phyloP scores from a whole-genome alignment of 371 early-diverging fungal genomes.

The Mucor mucedo region DNA sequence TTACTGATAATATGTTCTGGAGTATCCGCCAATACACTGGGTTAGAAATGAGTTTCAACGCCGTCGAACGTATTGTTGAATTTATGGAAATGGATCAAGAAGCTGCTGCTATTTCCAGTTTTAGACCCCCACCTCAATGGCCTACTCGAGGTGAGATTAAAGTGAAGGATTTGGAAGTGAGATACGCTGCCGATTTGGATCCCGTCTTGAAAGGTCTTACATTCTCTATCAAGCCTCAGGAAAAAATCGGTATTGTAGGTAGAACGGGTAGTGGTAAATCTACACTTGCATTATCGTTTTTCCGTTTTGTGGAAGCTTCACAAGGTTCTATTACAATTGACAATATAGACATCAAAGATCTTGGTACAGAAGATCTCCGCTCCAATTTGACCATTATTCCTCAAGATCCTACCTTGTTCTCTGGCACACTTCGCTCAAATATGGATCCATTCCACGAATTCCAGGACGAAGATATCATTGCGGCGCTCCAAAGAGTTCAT shows the following conservation, averaged over 20 bases:
- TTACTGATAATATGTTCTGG: constrained; percentile 51
- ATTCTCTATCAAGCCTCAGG: constrained; percentile 62
- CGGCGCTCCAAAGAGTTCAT: constrained; percentile 60
- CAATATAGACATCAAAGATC: constrained; percentile 72
- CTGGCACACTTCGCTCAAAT: constrained; percentile 71
- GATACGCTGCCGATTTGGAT: constrained; percentile 67
- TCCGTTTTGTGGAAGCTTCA: constrained; percentile 75
- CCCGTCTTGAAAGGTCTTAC: constrained; percentile 74
- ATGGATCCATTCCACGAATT: constrained; percentile 73
- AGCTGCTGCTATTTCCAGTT: constrained; percentile 48
- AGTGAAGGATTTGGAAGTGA: constrained; percentile 63
- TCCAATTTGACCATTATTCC: constrained; percentile 79
- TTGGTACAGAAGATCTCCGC: constrained; percentile 78
- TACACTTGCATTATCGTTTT: constrained; percentile 74
- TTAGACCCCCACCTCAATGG: constrained; percentile 70
- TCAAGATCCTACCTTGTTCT: constrained; percentile 85
- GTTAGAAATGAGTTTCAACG: constrained; percentile 81
- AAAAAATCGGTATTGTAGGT: constrained; percentile 82
- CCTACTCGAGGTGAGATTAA: constrained; percentile 70
- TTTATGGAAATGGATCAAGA: constrained; percentile 78
- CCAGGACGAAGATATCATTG: constrained; percentile 69
- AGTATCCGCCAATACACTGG: constrained; percentile 64
- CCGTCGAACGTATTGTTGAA: constrained; percentile 85
- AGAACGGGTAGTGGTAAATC: constrained; percentile 83
- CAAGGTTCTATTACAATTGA: constrained; percentile 76